Conservation (phyloP, 169 alveolate species). For the Eimeria zaria region DNA sequence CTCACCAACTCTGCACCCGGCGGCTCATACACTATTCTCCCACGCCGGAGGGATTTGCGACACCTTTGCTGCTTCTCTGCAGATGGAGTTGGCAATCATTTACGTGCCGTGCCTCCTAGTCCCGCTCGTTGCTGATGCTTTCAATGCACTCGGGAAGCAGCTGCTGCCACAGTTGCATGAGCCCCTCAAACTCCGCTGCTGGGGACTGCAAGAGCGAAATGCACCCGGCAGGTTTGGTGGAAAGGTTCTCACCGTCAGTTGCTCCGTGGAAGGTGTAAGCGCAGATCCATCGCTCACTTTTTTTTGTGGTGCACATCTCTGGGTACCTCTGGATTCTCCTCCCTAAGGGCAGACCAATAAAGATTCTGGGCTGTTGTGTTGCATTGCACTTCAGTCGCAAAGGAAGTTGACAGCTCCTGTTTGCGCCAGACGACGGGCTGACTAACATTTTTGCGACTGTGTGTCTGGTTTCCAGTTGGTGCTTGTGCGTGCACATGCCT, state of each 20-base stretch:
- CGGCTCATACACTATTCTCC: conserved; percentile 77
- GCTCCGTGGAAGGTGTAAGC: conserved; percentile 80
- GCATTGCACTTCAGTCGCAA: neutral
- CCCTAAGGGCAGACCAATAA: neutral
- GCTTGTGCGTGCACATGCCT: neutral
- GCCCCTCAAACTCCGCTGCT: conserved; percentile 75
- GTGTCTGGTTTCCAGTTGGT: neutral
- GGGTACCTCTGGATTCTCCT: neutral
- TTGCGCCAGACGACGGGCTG: neutral
- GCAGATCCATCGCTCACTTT: neutral
- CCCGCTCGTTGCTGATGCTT: conserved; percentile 45
- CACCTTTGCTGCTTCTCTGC: conserved; percentile 80
- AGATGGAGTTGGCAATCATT: conserved; percentile 77
- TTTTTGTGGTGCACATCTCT: neutral
- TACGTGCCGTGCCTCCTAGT: conserved; percentile 66
- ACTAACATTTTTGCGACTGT: neutral
- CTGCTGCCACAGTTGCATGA: conserved; percentile 73
- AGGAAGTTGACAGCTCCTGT: neutral
- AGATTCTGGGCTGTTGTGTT: neutral
- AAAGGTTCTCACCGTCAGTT: conserved; percentile 81
- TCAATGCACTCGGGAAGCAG: conserved; percentile 27
- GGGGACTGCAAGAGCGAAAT: conserved; percentile 79
- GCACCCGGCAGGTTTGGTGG: conserved; percentile 84
- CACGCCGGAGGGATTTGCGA: conserved; percentile 84
- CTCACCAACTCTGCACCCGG: conserved; percentile 76